phyloP scores from a whole-genome alignment of 1,284 basidiomycete species.

The Microbotryomycetes sp. region DNA sequence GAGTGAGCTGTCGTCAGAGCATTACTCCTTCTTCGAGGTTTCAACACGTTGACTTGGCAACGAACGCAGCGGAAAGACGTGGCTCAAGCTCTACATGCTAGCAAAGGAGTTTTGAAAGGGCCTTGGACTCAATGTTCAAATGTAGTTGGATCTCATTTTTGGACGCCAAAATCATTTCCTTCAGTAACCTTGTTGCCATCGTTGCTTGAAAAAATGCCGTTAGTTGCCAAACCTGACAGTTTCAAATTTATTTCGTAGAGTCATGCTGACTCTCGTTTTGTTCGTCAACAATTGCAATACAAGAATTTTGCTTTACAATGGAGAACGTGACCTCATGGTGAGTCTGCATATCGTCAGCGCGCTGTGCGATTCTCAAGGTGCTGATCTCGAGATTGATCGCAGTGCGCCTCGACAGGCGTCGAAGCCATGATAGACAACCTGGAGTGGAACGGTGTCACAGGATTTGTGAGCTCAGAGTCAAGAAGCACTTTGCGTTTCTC shows the following conservation, averaged over 20 bases:
- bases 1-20: slow-evolving; percentile 85
- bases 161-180: slow-evolving; percentile 57
- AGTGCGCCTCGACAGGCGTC: slow-evolving; percentile 89
- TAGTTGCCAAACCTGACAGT: too few species aligned
- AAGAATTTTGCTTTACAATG: slow-evolving; percentile 22
- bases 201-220: slow-evolving; percentile 64
- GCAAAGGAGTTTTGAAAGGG: slow-evolving; percentile 54
- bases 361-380: slow-evolving; percentile 56
- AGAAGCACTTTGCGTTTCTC: too few species aligned
- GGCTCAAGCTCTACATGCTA: slow-evolving; percentile 74
- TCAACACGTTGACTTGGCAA: not conserved
- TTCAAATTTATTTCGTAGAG: too few species aligned
- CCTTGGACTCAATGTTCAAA: slow-evolving; percentile 81
- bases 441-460: slow-evolving; percentile 75
- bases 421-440: slow-evolving; percentile 76
- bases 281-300: too few species aligned
- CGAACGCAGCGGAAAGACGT: slow-evolving; percentile 64
- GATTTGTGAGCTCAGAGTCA: slow-evolving; percentile 49
- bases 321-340: slow-evolving; percentile 30
- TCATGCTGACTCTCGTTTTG: too few species aligned
- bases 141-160: slow-evolving; percentile 62
- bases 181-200: slow-evolving; percentile 71
- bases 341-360: not conserved
- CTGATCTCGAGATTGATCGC: slow-evolving; percentile 91
- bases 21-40: slow-evolving; percentile 44